These are phyloP conservation scores for Gonium pectorale DNA, from an alignment of 139 green algal species.

Conservation along the genomic window DNA sequence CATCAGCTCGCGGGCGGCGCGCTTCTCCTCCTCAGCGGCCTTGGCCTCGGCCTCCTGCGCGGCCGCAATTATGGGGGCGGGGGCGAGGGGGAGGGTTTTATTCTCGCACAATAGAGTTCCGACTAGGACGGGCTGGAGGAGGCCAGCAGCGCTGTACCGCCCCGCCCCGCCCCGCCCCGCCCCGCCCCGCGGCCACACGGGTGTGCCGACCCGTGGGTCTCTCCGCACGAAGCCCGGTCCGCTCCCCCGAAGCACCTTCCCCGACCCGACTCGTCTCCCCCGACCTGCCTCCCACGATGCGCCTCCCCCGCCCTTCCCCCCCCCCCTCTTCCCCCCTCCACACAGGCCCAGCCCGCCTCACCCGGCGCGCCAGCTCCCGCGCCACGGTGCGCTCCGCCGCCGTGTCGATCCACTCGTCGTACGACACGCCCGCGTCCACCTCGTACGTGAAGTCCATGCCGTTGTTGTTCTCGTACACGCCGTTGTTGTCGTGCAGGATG, in stretches of 20 bases:
- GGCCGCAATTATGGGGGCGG: neutral
- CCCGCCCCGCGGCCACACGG: no score
- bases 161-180: no score
- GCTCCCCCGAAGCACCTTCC: no score
- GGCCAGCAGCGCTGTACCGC: no score
- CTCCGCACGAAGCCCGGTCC: no score
- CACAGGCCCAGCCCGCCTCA: slow-evolving; percentile 10
- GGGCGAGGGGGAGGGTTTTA: neutral
- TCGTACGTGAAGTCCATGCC: slow-evolving; percentile 69
- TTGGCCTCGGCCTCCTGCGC: slow-evolving; percentile 49
- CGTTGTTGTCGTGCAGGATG: slow-evolving; percentile 78
- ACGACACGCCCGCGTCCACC: slow-evolving; percentile 60
- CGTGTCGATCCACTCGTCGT: slow-evolving; percentile 67
- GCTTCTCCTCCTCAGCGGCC: slow-evolving; percentile 53
- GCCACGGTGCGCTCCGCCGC: slow-evolving; percentile 37
- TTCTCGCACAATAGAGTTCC: no score
- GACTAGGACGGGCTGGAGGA: no score
- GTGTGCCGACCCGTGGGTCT: no score
- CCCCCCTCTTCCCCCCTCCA: neutral
- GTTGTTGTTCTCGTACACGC: slow-evolving; percentile 64
- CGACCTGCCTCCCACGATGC: no score
- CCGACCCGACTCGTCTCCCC: no score
- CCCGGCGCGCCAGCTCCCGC: slow-evolving; percentile 53
- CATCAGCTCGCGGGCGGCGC: slow-evolving; percentile 42
- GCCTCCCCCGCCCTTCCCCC: neutral